Evolutionary conservation across 352 stramenopile genomes (phyloP).

Genomic region (Phytopythium kandeliae): DNA sequence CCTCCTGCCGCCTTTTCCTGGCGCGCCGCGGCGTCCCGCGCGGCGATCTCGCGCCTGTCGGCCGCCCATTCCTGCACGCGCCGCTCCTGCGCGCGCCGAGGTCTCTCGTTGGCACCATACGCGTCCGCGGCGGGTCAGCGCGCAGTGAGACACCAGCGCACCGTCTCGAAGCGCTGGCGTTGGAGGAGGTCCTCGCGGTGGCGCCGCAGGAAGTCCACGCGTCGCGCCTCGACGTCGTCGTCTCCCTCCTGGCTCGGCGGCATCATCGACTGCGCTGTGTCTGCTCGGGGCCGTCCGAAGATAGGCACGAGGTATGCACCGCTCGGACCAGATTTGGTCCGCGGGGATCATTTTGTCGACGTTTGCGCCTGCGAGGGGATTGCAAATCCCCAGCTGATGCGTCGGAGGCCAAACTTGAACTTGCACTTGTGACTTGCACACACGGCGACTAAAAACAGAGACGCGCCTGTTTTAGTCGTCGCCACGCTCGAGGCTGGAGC

Average conservation of each 20-base stretch:
- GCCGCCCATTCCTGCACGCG: constrained; percentile 21
- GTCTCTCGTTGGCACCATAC: no score
- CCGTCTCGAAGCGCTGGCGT: constrained; percentile 51
- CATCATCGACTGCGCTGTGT: constrained; percentile 8
- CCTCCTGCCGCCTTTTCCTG: constrained; percentile 1
- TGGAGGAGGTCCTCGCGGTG: constrained; percentile 46
- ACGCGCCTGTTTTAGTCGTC: no score
- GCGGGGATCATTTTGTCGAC: background rate
- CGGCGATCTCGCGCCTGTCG: constrained; percentile 21
- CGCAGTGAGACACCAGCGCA: no score
- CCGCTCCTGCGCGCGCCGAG: constrained; percentile 18
- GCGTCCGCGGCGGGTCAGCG: no score
- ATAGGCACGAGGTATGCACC: background rate
- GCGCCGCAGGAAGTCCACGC: constrained; percentile 32
- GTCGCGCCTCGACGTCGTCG: constrained; percentile 30
- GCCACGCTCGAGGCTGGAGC: no score
- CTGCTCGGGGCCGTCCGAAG: background rate
- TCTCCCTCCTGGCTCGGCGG: constrained; percentile 18
- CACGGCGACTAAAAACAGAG: constrained; percentile 7
- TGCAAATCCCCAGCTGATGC: background rate
- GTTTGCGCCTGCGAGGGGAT: no score
- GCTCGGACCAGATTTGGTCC: background rate
- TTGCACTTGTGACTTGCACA: background rate
- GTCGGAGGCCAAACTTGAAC: background rate
- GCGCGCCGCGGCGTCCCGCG: constrained; percentile 20